Evolutionary conservation across 768 basidiomycete species (phyloP), one percentile per base, ranked within the genome.

Genomic region (Trametopsis cervina): DNA sequence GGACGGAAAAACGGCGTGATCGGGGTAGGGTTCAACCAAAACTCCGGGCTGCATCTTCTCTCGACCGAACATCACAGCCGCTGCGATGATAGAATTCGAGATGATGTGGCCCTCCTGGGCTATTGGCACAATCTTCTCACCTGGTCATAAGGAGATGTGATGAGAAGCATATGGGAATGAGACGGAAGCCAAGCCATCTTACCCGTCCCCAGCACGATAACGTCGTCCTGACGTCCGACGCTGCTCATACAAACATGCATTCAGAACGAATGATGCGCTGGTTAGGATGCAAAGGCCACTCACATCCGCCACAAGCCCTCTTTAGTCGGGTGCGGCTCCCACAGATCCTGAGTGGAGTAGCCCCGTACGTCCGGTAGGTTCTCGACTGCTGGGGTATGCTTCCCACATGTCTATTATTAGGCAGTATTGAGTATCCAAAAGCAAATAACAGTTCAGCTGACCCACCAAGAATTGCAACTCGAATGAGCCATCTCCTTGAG

Each of bases 11-110:
- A 58, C 25, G 4, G 25, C 42, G 29, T 41, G 18, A 9, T 41
- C 42, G 2, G 51, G 29, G 9, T 35, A 11, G 7, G 54, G 54
- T 17, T 55, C 50, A 41, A 58, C 27, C 4, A 58, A 38, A 18
- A 58, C 37, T 1, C 57, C 57, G 12, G 49, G 51, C 23, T 55
- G 51, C 7, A 35, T 22, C n/a, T 35, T 17, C 11, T 27, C 55
- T 21, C 57, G 40, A 1, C 57, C 57, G 27, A 58, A 58, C 54
- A 58, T 58, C 20, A 58, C 52, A 4, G 49, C 57, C 9, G 41
- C 46, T 2, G 23, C 24, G 23, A 54, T 44, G 10, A 40, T 33
- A 11, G 55, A 49, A 33, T 46, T 45, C 2, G 53, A 44, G 6
- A 38, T 37, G 10, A 54, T 39, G 29, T 47, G 41, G 11, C 41